A percentile compares a stretch with the other conserved stretches of the same genome.
These are phyloP conservation scores for Lenwebbia sp. DNA, from an alignment of 345 rosid genomes.

Conservation along the genomic window DNA sequence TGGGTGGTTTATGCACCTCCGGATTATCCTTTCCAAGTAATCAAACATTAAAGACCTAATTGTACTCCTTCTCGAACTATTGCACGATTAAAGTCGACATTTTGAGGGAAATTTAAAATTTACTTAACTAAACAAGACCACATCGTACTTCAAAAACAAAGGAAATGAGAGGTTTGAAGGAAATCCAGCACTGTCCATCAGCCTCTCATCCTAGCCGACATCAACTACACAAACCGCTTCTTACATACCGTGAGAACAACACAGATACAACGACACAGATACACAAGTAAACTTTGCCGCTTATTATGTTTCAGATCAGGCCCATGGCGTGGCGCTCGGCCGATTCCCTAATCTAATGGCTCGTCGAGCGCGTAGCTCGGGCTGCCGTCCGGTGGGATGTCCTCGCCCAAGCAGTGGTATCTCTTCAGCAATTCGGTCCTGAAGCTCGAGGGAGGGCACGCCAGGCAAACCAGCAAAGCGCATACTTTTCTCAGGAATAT, in stretches of 20 bases:
- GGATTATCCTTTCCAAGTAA: not conserved
- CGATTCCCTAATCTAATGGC: not conserved
- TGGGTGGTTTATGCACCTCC: not conserved
- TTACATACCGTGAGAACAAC: not conserved
- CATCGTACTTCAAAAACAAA: not conserved
- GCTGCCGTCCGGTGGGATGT: not conserved
- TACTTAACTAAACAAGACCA: not conserved
- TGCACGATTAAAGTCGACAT: not conserved
- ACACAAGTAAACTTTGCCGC: not conserved
- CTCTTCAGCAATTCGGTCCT: not conserved
- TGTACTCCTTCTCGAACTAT: not conserved
- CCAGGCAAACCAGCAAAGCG: not conserved
- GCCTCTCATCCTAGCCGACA: not conserved
- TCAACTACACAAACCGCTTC: not conserved
- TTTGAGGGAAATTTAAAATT: not conserved
- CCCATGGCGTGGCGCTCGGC: not conserved
- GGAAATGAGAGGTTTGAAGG: not conserved
- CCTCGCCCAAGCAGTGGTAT: not conserved
- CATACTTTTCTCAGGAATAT: not conserved
- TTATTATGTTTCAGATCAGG: not conserved
- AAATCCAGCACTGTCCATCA: not conserved
- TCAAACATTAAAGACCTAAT: not conserved
- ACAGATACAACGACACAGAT: no score
- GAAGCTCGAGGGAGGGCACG: not conserved
- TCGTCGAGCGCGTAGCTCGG: not conserved